Conservation (phyloP, 345 rosid genomes). For the Noccaea caerulescens region DNA sequence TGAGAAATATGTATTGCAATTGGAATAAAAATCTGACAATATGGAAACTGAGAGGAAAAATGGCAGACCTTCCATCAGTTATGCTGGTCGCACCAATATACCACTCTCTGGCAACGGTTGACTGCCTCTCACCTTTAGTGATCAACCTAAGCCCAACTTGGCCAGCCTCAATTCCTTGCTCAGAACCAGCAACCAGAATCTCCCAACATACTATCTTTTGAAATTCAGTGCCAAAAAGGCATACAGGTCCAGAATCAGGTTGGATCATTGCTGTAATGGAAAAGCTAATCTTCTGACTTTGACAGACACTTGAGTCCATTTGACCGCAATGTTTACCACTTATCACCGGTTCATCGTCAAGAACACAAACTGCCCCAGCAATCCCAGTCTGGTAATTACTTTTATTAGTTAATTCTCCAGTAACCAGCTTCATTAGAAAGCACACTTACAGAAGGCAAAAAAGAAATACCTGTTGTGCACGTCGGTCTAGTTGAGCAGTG, state of each 20-base stretch:
- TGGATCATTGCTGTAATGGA: conserved; percentile 94
- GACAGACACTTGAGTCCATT: conserved; percentile 75
- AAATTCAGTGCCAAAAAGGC: conserved; percentile 95
- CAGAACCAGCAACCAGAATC: conserved; percentile 98
- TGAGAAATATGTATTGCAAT: conserved; percentile 25
- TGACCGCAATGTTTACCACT: conserved; percentile 89
- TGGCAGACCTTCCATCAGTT: conserved; percentile 93
- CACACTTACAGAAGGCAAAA: neutral
- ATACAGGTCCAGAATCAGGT: conserved; percentile 98
- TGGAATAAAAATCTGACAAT: neutral
- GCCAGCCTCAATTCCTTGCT: conserved; percentile 99
- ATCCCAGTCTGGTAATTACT: conserved; percentile 73
- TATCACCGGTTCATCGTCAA: conserved; percentile 94
- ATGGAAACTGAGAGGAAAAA: conserved; percentile 24
- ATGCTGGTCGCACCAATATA: conserved; percentile 97
- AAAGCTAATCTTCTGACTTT: conserved; percentile 83
- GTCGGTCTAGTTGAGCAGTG: conserved; percentile 80
- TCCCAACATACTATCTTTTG: conserved; percentile 97
- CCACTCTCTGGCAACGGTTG: conserved; percentile 93
- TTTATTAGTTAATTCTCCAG: conserved; percentile 22
- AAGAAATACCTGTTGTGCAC: conserved; percentile 78
- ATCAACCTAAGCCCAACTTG: conserved; percentile 96
- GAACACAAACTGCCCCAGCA: conserved; percentile 84
- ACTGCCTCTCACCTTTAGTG: conserved; percentile 91
- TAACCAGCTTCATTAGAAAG: conserved; percentile 31